Base-by-base conservation (phyloP, 805 yeast species). In the Danielia oregonensis region DNA sequence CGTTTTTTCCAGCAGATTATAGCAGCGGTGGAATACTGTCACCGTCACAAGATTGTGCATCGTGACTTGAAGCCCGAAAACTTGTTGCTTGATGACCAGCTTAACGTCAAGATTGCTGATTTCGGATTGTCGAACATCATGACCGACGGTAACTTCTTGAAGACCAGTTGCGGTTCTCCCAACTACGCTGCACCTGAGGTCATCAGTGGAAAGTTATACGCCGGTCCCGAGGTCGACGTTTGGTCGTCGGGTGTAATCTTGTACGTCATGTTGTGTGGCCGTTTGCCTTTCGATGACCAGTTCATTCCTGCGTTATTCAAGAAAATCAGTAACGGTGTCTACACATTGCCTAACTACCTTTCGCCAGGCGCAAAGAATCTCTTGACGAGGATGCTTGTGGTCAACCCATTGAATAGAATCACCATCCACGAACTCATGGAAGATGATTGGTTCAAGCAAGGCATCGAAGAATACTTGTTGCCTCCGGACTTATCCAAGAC, bases 161-260 rank as follows among this genome's bases (percentile, higher is more conserved):
- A 89, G 56, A 89, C 97, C 2, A 79, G 89, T 48, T 91, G 97
- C 65, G 97, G 97, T 4, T 83, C 95, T 6, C 97, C 97, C 36
- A 91, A 91, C 56, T 89, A 89, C 59, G 97, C 97, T 5, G 97
- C 97, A 0, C 97, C 97, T 1, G 97, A 89, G 61, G 97, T 89
- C 18, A 89, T 89, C 38, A 79, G 89, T 42, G 97, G 97, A 23
- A 87, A 91, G 57, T 70, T 91, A 35, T 91, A 89, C 51, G 97
- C 97, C 2, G 97, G 97, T 7, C 97, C 97, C 3, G 97, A 91
- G 61, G 97, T 91, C 30, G 97, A 89, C 59, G 96, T 89, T 36
- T 89, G 97, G 97, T 84, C 95, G 0, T 85, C 95, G 54, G 97
- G 97, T 51, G 97, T 91, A 25, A 88, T 91, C 30, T 68, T 89